Conservation (phyloP, 1,139 yeast genomes). For the Suhomyces kunorum region DNA sequence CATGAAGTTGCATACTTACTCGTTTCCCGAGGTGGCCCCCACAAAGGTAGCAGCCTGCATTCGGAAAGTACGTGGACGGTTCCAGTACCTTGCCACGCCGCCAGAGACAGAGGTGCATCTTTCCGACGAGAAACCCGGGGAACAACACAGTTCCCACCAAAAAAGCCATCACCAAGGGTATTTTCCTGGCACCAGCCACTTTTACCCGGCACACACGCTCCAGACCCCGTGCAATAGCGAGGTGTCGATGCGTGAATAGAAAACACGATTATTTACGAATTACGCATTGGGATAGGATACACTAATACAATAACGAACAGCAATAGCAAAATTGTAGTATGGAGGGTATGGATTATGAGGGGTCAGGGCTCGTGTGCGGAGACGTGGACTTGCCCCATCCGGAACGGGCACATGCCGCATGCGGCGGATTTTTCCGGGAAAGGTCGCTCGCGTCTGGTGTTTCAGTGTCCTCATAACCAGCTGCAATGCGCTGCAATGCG, state of each 20-base stretch:
- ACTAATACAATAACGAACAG: neutral
- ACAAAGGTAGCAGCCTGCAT: too few species aligned
- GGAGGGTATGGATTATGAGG: too few species aligned
- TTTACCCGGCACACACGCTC: slow-evolving; percentile 2
- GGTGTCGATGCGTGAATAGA: neutral
- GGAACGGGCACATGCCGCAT: too few species aligned
- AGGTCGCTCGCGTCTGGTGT: too few species aligned
- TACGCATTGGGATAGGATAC: slow-evolving; percentile 2
- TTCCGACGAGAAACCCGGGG: neutral
- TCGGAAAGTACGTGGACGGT: too few species aligned
- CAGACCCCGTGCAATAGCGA: slow-evolving; percentile 12
- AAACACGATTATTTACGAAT: neutral
- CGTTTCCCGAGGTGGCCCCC: neutral
- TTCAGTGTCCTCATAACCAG: too few species aligned
- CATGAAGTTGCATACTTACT: neutral
- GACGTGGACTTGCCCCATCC: too few species aligned
- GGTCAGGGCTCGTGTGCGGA: too few species aligned
- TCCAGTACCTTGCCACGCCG: slow-evolving; percentile 13
- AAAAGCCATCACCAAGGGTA: slow-evolving; percentile 3
- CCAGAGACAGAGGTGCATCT: slow-evolving; percentile 11
- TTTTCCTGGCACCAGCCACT: slow-evolving; percentile 5
- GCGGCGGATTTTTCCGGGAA: too few species aligned
- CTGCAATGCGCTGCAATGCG: too few species aligned
- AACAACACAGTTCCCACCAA: neutral
- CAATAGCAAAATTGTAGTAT: neutral